These are phyloP conservation scores for Anthracocystis setariae DNA, from an alignment of 1,284 basidiomycete species.

Conservation along the genomic window DNA sequence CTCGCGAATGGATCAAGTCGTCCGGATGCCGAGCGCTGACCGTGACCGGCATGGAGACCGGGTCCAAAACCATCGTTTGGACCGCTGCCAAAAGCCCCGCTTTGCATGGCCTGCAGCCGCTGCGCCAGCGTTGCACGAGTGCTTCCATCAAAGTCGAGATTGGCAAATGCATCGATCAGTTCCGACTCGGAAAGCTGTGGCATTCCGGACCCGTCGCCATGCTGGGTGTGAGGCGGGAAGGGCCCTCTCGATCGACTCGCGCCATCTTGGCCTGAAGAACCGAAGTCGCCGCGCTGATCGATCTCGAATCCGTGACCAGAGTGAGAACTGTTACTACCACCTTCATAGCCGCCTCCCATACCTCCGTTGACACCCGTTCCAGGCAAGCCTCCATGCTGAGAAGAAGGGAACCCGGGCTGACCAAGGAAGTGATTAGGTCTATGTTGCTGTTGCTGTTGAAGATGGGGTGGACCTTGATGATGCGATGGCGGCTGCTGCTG, in stretches of 20 bases:
- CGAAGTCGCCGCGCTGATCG: slow-evolving; percentile 13
- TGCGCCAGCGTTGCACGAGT: slow-evolving; percentile 21
- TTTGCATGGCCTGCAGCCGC: slow-evolving; percentile 20
- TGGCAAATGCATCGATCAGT: slow-evolving; percentile 34
- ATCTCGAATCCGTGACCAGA: slow-evolving; percentile 29
- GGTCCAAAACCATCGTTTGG: slow-evolving; percentile 7
- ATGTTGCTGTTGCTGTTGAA: slow-evolving; percentile 12
- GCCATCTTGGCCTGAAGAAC: slow-evolving; percentile 8
- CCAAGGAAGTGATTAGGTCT: slow-evolving; percentile 10
- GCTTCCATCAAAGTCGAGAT: slow-evolving; percentile 39
- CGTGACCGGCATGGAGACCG: background rate
- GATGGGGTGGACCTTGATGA: slow-evolving; percentile 3
- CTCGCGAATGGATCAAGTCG: slow-evolving; percentile 23
- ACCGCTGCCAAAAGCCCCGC: background rate
- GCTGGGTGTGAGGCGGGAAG: slow-evolving; percentile 17
- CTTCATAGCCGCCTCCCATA: slow-evolving; percentile 6
- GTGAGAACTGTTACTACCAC: slow-evolving; percentile 22
- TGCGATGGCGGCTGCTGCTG: slow-evolving; percentile 15
- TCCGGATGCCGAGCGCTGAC: background rate
- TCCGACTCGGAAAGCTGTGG: slow-evolving; percentile 29
- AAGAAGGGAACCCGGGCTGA: slow-evolving; percentile 22
- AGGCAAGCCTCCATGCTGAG: slow-evolving; percentile 11
- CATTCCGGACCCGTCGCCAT: slow-evolving; percentile 11
- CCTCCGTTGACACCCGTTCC: slow-evolving; percentile 14
- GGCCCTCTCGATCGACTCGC: slow-evolving; percentile 2